A percentile compares a stretch with the other conserved stretches of the same genome.
These are phyloP conservation scores for Aspergillus pseudonomiae DNA, from an alignment of 2,329 filamentous ascomycete species.

Conservation along the genomic window DNA sequence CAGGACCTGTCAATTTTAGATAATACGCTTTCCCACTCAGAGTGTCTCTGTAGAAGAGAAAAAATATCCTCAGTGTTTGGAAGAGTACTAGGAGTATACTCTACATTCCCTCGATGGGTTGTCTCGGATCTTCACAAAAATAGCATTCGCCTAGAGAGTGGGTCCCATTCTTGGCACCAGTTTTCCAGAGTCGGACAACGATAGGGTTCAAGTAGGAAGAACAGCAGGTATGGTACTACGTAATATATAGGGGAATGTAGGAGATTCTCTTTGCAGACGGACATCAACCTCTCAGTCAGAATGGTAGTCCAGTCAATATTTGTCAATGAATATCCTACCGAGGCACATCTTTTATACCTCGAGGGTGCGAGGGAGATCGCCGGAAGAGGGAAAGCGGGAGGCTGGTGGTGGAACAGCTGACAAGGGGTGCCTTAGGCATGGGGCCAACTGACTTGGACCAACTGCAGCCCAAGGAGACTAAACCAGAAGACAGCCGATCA, in stretches of 20 bases:
- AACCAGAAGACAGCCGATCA: background rate
- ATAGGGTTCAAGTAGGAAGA: background rate
- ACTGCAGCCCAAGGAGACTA: background rate
- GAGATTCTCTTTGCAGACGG: background rate
- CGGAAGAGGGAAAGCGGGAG: background rate
- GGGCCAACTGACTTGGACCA: background rate
- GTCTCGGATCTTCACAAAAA: background rate
- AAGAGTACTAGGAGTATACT: background rate
- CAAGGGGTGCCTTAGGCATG: conserved; percentile 2
- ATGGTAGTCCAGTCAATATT: background rate
- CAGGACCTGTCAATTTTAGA: background rate
- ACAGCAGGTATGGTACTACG: background rate
- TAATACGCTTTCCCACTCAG: background rate
- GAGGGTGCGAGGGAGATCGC: background rate
- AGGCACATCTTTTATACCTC: background rate
- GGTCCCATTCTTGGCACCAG: background rate
- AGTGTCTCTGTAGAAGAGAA: background rate
- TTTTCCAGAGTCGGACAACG: background rate
- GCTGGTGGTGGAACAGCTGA: conserved; percentile 3
- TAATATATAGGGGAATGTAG: background rate
- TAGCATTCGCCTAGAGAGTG: background rate
- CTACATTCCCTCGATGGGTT: background rate
- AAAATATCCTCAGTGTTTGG: background rate
- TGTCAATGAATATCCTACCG: background rate
- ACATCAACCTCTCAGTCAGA: background rate